Evolutionary conservation across 805 yeast genomes (phyloP).

Genomic region (Wickerhamomyces chaumierensis): DNA sequence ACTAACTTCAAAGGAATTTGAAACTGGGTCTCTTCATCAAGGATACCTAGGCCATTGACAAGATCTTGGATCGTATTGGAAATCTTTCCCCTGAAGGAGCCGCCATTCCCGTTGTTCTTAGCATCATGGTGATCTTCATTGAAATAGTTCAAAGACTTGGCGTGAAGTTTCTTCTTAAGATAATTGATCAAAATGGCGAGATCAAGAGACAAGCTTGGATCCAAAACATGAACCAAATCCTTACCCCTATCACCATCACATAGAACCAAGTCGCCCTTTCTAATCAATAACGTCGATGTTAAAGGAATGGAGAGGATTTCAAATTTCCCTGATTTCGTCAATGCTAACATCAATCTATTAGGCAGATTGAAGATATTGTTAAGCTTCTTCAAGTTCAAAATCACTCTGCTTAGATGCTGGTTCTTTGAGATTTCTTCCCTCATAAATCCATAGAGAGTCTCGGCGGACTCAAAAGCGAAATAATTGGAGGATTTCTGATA

Average conservation of each 20-base stretch:
- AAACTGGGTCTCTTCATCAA: conserved; percentile 32
- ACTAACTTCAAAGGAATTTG: conserved; percentile 74
- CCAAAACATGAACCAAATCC: conserved; percentile 63
- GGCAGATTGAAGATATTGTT: conserved; percentile 14
- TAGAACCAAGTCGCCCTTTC: conserved; percentile 55
- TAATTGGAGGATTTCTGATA: conserved; percentile 41
- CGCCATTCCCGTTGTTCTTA: no score
- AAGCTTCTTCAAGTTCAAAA: conserved; percentile 17
- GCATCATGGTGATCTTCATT: conserved; percentile 1
- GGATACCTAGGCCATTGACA: conserved; percentile 14
- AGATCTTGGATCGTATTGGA: conserved; percentile 16
- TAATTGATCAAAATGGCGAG: conserved; percentile 65
- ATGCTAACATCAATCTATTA: conserved; percentile 31
- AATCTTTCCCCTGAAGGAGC: no score
- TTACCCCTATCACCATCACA: conserved; percentile 82
- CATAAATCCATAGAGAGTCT: conserved; percentile 26
- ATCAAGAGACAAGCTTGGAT: conserved; percentile 50
- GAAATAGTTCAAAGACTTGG: conserved; percentile 30
- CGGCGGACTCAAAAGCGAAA: conserved; percentile 36
- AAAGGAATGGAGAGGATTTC: conserved; percentile 61
- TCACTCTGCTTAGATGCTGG: conserved; percentile 17
- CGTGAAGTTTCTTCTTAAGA: conserved; percentile 61
- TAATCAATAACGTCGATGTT: conserved; percentile 47
- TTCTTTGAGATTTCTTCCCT: conserved; percentile 22
- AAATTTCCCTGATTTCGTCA: conserved; percentile 53